These are phyloP conservation scores for Epicoccum sorghinum DNA, from an alignment of 2,329 filamentous ascomycete genomes.

Conservation along the genomic window DNA sequence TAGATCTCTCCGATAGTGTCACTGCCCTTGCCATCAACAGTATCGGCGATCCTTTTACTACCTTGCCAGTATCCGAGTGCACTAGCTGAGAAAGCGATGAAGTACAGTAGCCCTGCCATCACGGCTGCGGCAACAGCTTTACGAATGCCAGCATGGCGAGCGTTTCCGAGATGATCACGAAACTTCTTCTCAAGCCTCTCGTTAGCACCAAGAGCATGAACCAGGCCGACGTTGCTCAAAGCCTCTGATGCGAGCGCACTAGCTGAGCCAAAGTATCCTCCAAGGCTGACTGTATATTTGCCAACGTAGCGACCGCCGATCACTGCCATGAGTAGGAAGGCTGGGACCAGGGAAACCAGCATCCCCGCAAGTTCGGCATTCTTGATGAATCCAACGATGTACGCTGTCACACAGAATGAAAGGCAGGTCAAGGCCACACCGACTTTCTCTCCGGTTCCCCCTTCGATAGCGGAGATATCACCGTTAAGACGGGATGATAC, in stretches of 20 bases:
- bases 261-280: conserved; percentile 61
- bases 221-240: conserved; percentile 65
- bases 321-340: conserved; percentile 65
- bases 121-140: conserved; percentile 64
- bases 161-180: conserved; percentile 56
- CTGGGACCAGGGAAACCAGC: conserved; percentile 67
- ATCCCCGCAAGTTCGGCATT: conserved; percentile 68
- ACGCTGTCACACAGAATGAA: conserved; percentile 71
- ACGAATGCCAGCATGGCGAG: conserved; percentile 61
- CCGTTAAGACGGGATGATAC: conserved; percentile 67
- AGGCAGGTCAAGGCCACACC: conserved; percentile 67
- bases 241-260: conserved; percentile 68
- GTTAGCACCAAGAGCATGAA: conserved; percentile 68
- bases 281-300: conserved; percentile 59
- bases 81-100: conserved; percentile 71
- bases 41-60: conserved; percentile 59
- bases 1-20: conserved; percentile 56
- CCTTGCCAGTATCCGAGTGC: conserved; percentile 73
- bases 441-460: conserved; percentile 73
- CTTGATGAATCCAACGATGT: conserved; percentile 70
- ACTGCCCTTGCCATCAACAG: conserved; percentile 42
- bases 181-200: conserved; percentile 66
- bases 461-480: conserved; percentile 70
- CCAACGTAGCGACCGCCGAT: conserved; percentile 62
- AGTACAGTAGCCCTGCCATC: conserved; percentile 68